These are phyloP conservation scores for Fusarium transvaalense DNA, from an alignment of 2,329 filamentous ascomycete species.

Conservation along the genomic window DNA sequence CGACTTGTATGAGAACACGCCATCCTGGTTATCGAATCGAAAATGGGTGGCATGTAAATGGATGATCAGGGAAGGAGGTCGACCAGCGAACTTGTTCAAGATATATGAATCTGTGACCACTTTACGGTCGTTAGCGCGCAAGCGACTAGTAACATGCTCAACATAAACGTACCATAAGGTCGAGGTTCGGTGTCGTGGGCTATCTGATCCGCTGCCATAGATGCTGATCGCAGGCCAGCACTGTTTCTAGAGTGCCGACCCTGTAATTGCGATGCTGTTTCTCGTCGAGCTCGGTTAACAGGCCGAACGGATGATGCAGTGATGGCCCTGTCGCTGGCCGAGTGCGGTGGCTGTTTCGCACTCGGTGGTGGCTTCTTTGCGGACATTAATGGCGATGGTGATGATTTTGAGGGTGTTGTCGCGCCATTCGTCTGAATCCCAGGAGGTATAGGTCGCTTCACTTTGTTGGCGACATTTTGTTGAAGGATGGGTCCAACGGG, in stretches of 20 bases:
- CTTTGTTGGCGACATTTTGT: conserved; percentile 65
- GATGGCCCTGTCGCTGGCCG: conserved; percentile 54
- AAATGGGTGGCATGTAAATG: conserved; percentile 90
- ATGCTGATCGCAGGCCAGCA: conserved; percentile 63
- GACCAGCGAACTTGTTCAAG: conserved; percentile 81
- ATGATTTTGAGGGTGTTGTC: conserved; percentile 67
- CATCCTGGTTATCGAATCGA: conserved; percentile 92
- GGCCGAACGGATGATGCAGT: conserved; percentile 61
- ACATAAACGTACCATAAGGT: conserved; percentile 62
- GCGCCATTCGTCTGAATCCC: conserved; percentile 74
- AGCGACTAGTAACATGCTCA: background rate
- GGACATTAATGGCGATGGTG: conserved; percentile 69
- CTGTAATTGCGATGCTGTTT: conserved; percentile 60
- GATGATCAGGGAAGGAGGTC: conserved; percentile 84
- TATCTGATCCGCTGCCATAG: conserved; percentile 59
- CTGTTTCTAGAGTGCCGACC: conserved; percentile 65
- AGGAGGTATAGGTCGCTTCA: conserved; percentile 75
- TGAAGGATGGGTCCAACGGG: conserved; percentile 64
- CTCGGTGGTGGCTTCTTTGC: conserved; percentile 65
- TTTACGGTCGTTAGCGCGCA: conserved; percentile 53
- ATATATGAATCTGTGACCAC: conserved; percentile 83
- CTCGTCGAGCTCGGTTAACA: conserved; percentile 70
- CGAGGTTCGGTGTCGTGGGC: conserved; percentile 59
- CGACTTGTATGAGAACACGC: conserved; percentile 91
- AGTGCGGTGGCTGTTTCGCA: conserved; percentile 56